phyloP scores from a whole-genome alignment of 345 rosid genomes.

The Cardiospermum halicacabum region DNA sequence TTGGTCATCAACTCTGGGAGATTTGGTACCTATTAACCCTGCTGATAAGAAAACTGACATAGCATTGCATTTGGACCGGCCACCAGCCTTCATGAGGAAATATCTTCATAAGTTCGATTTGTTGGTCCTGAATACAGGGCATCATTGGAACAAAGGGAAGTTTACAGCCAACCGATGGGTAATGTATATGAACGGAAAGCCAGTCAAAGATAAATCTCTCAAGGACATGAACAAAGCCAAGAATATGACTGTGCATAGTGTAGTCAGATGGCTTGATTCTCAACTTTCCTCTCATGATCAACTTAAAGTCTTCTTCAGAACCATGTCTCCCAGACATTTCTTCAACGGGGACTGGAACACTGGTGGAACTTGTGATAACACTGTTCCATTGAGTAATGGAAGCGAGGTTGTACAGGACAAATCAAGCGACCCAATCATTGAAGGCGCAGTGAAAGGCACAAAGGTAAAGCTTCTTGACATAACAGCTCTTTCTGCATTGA shows the following conservation, averaged over 20 bases:
- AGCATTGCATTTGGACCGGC: conserved; percentile 75
- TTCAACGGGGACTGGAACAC: conserved; percentile 74
- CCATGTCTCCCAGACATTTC: conserved; percentile 75
- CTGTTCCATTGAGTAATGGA: conserved; percentile 47
- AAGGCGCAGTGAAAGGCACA: conserved; percentile 55
- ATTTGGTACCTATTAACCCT: conserved; percentile 44
- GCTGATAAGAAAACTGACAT: conserved; percentile 26
- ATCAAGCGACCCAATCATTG: conserved; percentile 49
- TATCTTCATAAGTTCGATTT: conserved; percentile 49
- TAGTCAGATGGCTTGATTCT: conserved; percentile 55
- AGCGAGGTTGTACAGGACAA: conserved; percentile 37
- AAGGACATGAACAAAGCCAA: conserved; percentile 46
- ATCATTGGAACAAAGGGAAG: conserved; percentile 85
- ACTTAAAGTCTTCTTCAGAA: conserved; percentile 62
- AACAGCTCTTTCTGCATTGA: conserved; percentile 57
- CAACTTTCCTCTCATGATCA: conserved; percentile 51
- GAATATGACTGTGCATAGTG: conserved; percentile 48
- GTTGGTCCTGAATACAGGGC: conserved; percentile 71
- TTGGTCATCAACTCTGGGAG: conserved; percentile 65
- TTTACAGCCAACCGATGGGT: conserved; percentile 66
- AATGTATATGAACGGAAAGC: conserved; percentile 54
- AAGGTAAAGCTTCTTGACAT: conserved; percentile 61
- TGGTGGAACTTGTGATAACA: conserved; percentile 72
- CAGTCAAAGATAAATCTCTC: conserved; percentile 27
- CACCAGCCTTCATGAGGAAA: conserved; percentile 60